Evolutionary conservation across 768 basidiomycete genomes (phyloP).

Genomic region (Candolleomyces eurysporus): DNA sequence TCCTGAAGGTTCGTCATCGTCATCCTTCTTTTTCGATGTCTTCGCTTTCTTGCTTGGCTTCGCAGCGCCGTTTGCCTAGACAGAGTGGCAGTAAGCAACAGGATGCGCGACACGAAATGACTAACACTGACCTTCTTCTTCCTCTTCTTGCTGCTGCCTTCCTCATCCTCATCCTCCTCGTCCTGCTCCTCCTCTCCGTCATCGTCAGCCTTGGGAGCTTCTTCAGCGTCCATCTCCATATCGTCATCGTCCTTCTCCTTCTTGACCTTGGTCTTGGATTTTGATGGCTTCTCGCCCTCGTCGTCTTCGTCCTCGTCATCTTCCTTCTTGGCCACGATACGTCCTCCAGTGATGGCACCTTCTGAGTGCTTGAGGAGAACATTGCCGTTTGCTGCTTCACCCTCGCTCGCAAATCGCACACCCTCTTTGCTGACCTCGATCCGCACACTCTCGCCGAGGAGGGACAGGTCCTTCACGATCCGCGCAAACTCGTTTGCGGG

Average conservation of each 20-base stretch:
- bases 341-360: conserved; percentile 38
- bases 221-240: conserved; percentile 51
- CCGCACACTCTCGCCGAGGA: conserved; percentile 89
- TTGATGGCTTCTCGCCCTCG: conserved; percentile 32
- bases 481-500: conserved; percentile 83
- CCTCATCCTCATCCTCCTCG: conserved; percentile 50
- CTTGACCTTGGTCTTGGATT: conserved; percentile 47
- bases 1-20: conserved; percentile 48
- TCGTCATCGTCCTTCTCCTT: conserved; percentile 53
- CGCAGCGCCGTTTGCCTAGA: conserved; percentile 33
- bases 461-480: conserved; percentile 88
- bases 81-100: not conserved
- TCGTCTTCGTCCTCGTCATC: conserved; percentile 25
- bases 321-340: conserved; percentile 33
- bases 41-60: conserved; percentile 48
- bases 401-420: conserved; percentile 87
- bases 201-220: conserved; percentile 29
- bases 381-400: conserved; percentile 90
- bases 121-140: conserved; percentile 57
- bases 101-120: not conserved
- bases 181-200: conserved; percentile 47
- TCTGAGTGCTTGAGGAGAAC: conserved; percentile 80
- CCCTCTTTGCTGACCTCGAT: conserved; percentile 98
- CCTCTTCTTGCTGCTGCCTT: conserved; percentile 61
- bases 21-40: conserved; percentile 48